Evolutionary conservation across 176 grass and related monocot genomes (phyloP).

Genomic region (Musa schizocarpa): DNA sequence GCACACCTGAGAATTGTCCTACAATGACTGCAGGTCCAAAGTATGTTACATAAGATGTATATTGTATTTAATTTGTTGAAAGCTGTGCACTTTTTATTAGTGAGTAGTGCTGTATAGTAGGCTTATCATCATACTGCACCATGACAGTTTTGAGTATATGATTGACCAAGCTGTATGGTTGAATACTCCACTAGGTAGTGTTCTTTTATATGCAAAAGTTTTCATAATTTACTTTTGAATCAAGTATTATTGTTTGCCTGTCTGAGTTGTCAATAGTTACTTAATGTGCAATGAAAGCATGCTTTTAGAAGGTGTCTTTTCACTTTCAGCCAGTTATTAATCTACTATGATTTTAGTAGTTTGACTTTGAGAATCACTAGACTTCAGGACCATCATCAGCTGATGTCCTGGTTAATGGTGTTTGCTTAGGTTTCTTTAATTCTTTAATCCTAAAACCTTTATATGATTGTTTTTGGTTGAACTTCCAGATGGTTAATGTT

Average conservation of each 20-base stretch:
- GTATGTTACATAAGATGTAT: conserved; percentile 26
- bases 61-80: not conserved
- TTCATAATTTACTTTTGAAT: not conserved
- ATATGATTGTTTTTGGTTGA: not conserved
- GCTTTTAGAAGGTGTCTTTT: not conserved
- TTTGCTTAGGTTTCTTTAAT: not conserved
- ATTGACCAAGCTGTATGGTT: not conserved
- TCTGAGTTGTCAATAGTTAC: too few species aligned
- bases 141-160: not conserved
- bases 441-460: not conserved
- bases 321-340: not conserved
- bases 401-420: not conserved
- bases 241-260: not conserved
- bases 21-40: conserved; percentile 98
- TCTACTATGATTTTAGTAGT: not conserved
- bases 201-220: not conserved
- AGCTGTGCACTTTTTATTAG: not conserved
- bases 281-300: not conserved
- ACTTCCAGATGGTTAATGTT: not conserved
- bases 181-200: not conserved
- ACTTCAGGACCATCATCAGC: not conserved
- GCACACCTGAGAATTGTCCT: conserved; percentile 76
- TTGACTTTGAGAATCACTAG: not conserved
- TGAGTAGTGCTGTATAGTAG: not conserved
- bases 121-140: not conserved